Evolutionary conservation across 2,329 filamentous ascomycete genomes (phyloP), one percentile per base, ranked within the genome.

Genomic region (Zalaria sp.): DNA sequence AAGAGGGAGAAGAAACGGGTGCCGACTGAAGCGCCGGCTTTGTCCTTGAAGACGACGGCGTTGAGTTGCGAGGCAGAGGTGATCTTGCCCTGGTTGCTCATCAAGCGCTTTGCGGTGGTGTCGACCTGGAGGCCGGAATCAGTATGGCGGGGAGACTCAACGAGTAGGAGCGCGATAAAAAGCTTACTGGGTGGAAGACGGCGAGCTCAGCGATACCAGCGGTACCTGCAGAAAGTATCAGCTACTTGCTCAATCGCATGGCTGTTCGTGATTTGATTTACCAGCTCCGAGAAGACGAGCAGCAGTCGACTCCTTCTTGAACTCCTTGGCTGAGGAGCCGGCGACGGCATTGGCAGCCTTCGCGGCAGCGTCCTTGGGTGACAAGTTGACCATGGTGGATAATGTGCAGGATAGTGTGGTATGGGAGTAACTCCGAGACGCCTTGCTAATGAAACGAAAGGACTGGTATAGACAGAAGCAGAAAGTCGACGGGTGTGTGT

Each of bases 31-130:
- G 85, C 88, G 46, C 65, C 57, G 51, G 89, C 87, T 64, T 81
- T 83, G 55, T 94, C 83, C 65, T 79, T 91, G 77, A 98, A 98
- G 60, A 98, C 83, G 64, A 98, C 87, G 51, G 77, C 67, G 68
- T 93, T 96, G 56, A 98, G 69, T 59, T 85, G 77, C 43, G 73
- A 59, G 27, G 66, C 53, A 40, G 67, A 72, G 43, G 66, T 58
- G 53, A 84, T 75, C 72, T 72, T 84, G 59, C 77, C 78, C 63
- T 93, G 82, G 67, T 98, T 95, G 77, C 87, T 95, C 91, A 98
- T 98, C 66, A 98, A 77, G 53, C 91, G 85, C 74, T 98, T 98
- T 49, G 91, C 89, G 57, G 93, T 95, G 39, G 91, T 98, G 67
- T 98, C 91, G 62, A 98, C 29, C 29, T 32, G n/a, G 18, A 18